Conservation (phyloP, 495 filamentous ascomycete genomes). For the Tetracladium setigerum region DNA sequence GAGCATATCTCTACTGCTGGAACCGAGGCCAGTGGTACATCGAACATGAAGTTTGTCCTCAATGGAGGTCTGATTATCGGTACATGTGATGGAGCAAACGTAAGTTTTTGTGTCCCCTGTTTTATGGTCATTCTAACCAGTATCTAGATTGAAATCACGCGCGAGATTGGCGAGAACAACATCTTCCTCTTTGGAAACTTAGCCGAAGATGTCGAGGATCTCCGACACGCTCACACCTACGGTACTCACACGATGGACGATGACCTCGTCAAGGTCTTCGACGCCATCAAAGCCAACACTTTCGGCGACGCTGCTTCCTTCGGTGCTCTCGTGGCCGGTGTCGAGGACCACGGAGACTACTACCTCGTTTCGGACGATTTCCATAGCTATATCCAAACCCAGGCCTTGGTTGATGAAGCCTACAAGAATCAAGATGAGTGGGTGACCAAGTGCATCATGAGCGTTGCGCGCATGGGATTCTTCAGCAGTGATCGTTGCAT, state of each 20-base stretch:
- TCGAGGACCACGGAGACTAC: constrained; percentile 91
- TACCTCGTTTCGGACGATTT: constrained; percentile 98
- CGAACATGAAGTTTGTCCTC: constrained; percentile 98
- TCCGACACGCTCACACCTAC: constrained; percentile 86
- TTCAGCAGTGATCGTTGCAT: constrained; percentile 96
- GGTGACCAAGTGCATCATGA: constrained; percentile 80
- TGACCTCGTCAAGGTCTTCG: constrained; percentile 71
- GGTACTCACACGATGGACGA: constrained; percentile 69
- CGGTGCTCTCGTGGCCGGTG: constrained; percentile 68
- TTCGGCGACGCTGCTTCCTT: constrained; percentile 77
- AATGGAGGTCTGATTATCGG: constrained; percentile 97
- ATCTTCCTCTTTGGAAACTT: constrained; percentile 98
- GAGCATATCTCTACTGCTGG: constrained; percentile 98
- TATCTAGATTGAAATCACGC: constrained; percentile 86
- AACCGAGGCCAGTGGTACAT: constrained; percentile 65
- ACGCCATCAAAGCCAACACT: constrained; percentile 61
- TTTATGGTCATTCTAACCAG: constrained; percentile 7
- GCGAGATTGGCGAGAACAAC: constrained; percentile 90
- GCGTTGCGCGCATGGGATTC: constrained; percentile 91
- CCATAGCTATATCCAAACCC: constrained; percentile 84
- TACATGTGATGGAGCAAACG: constrained; percentile 95
- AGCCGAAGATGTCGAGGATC: constrained; percentile 93
- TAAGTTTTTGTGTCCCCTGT: constrained; percentile 37
- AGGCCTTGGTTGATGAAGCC: constrained; percentile 79
- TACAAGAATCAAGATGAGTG: constrained; percentile 89